phyloP scores from a whole-genome alignment of 495 filamentous ascomycete species.

The Viridothelium virens region DNA sequence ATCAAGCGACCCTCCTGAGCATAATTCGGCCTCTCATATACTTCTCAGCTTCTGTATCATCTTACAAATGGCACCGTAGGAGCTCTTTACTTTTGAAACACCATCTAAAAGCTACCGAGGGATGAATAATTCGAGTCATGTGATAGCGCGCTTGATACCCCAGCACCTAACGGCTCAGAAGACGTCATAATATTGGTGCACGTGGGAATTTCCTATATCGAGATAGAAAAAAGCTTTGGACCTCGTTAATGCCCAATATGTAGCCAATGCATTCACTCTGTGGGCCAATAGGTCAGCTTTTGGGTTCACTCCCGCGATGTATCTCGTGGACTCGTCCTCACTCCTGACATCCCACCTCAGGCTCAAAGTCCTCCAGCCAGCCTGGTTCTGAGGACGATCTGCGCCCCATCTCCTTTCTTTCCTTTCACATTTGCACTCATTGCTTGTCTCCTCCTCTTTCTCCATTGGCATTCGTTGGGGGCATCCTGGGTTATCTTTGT shows the following conservation, averaged over 20 bases:
- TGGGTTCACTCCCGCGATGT: background rate
- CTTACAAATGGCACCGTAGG: too few relatives aligned
- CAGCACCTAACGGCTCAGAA: background rate
- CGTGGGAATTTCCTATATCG: background rate
- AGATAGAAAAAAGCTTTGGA: background rate
- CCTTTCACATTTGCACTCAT: slow-evolving; percentile 8
- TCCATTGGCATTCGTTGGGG: slow-evolving; percentile 1
- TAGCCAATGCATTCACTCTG: background rate
- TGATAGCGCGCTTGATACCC: background rate
- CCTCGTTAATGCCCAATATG: slow-evolving; percentile 3
- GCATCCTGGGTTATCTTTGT: slow-evolving; percentile 4
- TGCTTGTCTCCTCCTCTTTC: slow-evolving; percentile 8
- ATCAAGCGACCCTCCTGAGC: too few relatives aligned
- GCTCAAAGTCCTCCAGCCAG: background rate
- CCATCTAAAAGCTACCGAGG: too few relatives aligned
- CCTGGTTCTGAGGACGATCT: background rate
- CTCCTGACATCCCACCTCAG: background rate
- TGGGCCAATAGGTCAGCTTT: background rate
- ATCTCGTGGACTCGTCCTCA: background rate
- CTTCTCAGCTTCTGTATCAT: too few relatives aligned
- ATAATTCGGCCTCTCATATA: too few relatives aligned
- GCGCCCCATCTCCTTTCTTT: background rate
- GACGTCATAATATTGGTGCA: background rate
- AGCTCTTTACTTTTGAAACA: too few relatives aligned
- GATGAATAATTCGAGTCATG: background rate